phyloP scores from a whole-genome alignment of 768 basidiomycete genomes.

The Lentinula guzmanii region DNA sequence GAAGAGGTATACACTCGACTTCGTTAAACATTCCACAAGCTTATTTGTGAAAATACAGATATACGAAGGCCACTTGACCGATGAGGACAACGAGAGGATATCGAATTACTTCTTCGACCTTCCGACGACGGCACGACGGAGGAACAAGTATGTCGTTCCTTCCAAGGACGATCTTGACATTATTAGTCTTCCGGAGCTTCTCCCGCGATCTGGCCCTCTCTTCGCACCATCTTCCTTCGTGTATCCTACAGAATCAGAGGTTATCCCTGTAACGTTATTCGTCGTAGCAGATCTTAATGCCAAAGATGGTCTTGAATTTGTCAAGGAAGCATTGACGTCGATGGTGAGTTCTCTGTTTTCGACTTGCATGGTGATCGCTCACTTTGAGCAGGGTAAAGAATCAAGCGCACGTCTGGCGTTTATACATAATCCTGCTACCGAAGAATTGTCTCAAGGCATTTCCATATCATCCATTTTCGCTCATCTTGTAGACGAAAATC shows the following conservation, averaged over 20 bases:
- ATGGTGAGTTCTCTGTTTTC: slow-evolving; percentile 38
- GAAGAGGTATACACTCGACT: slow-evolving; percentile 43
- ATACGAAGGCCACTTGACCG: slow-evolving; percentile 50
- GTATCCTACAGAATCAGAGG: slow-evolving; percentile 40
- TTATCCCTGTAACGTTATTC: slow-evolving; percentile 44
- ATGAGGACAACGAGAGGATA: slow-evolving; percentile 44
- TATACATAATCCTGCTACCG: slow-evolving; percentile 59
- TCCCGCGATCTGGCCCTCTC: slow-evolving; percentile 38
- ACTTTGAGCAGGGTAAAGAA: slow-evolving; percentile 30
- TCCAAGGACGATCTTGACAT: slow-evolving; percentile 42
- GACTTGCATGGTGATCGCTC: slow-evolving; percentile 1
- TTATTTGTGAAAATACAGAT: slow-evolving; percentile 30
- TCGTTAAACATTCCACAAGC: neutral
- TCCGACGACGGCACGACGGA: slow-evolving; percentile 57
- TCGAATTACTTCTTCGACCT: slow-evolving; percentile 87
- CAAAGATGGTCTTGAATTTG: slow-evolving; percentile 46
- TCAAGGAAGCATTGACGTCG: slow-evolving; percentile 60
- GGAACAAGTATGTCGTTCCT: slow-evolving; percentile 77
- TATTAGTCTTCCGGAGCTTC: slow-evolving; percentile 50
- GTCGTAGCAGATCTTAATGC: slow-evolving; percentile 78
- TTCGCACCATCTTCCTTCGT: slow-evolving; percentile 44
- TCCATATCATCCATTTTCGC: slow-evolving; percentile 42
- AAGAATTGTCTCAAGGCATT: slow-evolving; percentile 13
- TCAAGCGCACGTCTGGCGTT: slow-evolving; percentile 62
- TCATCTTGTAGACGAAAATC: slow-evolving; percentile 37